Conservation (phyloP, 2,329 filamentous ascomycete species). For the Juglanconis juglandina region DNA sequence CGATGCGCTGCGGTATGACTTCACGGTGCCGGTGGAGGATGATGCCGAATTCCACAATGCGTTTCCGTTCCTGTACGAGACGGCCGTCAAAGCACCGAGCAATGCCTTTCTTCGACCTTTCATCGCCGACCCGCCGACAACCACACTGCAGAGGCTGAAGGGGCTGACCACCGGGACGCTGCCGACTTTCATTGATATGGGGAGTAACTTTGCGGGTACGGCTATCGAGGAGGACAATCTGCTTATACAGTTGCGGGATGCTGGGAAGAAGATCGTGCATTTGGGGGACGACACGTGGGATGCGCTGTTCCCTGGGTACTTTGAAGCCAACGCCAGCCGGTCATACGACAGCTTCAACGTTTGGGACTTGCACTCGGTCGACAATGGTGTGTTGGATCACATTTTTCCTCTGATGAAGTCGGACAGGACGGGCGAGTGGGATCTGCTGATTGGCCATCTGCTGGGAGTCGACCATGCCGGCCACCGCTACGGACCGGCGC, state of each 20-base stretch:
- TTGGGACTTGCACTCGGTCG: conserved; percentile 94
- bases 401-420: conserved; percentile 76
- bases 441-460: conserved; percentile 91
- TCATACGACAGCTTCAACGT: conserved; percentile 98
- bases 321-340: conserved; percentile 78
- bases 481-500: conserved; percentile 90
- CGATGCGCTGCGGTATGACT: conserved; percentile 94
- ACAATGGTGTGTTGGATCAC: conserved; percentile 90
- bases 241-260: conserved; percentile 62
- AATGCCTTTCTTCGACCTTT: conserved; percentile 91
- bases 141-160: conserved; percentile 88
- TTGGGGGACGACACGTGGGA: conserved; percentile 99
- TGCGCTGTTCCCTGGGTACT: conserved; percentile 87
- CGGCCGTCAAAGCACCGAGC: conserved; percentile 66
- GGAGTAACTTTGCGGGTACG: conserved; percentile 91
- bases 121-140: conserved; percentile 93
- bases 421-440: conserved; percentile 70
- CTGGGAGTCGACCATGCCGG: conserved; percentile 96
- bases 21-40: conserved; percentile 74
- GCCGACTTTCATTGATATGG: conserved; percentile 89
- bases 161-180: conserved; percentile 92
- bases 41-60: conserved; percentile 74
- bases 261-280: conserved; percentile 76
- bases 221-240: conserved; percentile 91
- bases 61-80: conserved; percentile 82